Evolutionary conservation across 2,329 filamentous ascomycete genomes (phyloP).

Genomic region (Geosmithia flava): DNA sequence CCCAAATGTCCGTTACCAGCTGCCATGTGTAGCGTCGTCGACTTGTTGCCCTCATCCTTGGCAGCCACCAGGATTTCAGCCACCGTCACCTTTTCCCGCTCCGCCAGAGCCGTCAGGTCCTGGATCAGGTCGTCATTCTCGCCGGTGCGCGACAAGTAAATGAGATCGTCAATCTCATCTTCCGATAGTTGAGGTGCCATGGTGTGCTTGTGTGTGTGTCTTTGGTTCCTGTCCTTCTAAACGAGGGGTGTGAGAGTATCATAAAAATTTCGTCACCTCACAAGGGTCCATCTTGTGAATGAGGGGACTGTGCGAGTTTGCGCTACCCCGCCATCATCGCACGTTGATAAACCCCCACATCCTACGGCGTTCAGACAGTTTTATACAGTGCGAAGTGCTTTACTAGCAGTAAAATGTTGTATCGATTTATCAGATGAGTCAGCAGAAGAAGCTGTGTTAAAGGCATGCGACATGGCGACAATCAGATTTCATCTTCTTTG

Average conservation of each 20-base stretch:
- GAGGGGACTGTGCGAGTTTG: constrained; percentile 24
- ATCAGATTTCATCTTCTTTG: no score
- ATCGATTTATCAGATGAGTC: background rate
- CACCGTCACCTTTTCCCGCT: constrained; percentile 44
- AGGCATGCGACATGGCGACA: no score
- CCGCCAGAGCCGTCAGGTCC: constrained; percentile 44
- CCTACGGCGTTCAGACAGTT: no score
- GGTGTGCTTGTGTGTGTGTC: constrained; percentile 5
- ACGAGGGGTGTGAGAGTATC: background rate
- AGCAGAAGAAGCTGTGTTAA: no score
- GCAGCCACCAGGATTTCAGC: constrained; percentile 58
- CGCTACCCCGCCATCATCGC: constrained; percentile 20
- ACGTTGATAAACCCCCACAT: constrained; percentile 12
- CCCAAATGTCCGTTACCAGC: constrained; percentile 79
- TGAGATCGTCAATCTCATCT: constrained; percentile 81
- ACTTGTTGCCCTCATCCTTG: constrained; percentile 62
- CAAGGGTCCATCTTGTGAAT: constrained; percentile 3
- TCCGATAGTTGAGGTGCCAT: constrained; percentile 49
- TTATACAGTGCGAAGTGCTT: background rate
- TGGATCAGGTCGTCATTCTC: constrained; percentile 58
- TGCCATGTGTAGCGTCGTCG: constrained; percentile 83
- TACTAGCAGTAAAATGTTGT: background rate
- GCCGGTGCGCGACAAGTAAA: constrained; percentile 74
- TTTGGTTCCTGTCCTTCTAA: no score
- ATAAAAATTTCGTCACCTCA: constrained; percentile 3